Conservation (phyloP, 768 basidiomycete species). For the Mycena metata region DNA sequence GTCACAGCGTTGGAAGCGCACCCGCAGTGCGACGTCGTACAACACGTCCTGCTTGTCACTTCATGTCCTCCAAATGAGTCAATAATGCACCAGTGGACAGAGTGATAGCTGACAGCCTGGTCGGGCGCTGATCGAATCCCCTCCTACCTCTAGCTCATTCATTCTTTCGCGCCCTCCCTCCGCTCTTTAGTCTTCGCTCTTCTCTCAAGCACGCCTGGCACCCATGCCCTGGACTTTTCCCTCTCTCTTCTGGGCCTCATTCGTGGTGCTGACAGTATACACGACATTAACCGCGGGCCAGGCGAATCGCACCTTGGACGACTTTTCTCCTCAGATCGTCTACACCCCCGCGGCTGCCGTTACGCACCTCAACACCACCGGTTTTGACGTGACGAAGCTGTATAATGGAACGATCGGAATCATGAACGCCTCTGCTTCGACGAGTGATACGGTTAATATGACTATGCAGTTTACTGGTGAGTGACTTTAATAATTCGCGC, state of each 20-base stretch:
- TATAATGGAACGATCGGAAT: conserved; percentile 36
- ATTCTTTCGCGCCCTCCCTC: too few species aligned
- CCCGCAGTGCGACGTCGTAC: too few species aligned
- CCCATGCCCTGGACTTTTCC: background rate
- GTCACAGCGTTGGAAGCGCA: too few species aligned
- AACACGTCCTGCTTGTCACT: too few species aligned
- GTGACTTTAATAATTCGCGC: background rate
- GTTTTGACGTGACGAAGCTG: conserved; percentile 32
- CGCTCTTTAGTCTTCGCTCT: too few species aligned
- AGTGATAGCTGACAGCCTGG: too few species aligned
- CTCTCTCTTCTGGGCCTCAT: background rate
- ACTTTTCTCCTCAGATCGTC: conserved; percentile 24
- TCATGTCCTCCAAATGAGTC: too few species aligned
- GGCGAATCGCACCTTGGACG: conserved; percentile 37
- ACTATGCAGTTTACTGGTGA: conserved; percentile 36
- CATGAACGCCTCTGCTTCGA: conserved; percentile 22
- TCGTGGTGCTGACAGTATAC: background rate
- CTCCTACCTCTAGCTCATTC: too few species aligned
- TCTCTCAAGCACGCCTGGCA: too few species aligned
- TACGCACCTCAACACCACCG: conserved; percentile 24
- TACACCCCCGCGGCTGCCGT: conserved; percentile 27
- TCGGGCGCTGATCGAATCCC: too few species aligned
- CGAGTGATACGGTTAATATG: conserved; percentile 25
- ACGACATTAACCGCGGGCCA: background rate
- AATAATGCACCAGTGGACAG: too few species aligned